A percentile compares a stretch with the other conserved stretches of the same genome.
Evolutionary conservation across 169 alveolate species (phyloP).

Genomic region (Plasmodium cynomolgi): DNA sequence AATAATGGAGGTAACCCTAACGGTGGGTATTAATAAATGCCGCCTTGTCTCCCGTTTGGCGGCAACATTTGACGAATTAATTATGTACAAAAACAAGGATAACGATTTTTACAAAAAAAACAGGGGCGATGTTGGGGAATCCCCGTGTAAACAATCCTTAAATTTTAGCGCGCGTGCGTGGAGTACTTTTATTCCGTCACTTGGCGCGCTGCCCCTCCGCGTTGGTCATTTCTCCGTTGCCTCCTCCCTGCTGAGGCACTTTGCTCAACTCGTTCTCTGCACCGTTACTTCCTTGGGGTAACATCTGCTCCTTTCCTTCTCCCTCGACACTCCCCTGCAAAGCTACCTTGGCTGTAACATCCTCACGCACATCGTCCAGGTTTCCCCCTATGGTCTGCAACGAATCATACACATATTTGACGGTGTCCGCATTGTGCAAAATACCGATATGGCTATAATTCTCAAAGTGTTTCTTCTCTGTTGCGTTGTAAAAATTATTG

Average conservation of each 20-base stretch:
- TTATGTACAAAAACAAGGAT: neutral
- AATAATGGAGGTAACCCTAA: neutral
- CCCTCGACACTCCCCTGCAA: neutral
- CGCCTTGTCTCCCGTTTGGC: neutral
- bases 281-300: neutral
- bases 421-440: neutral
- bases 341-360: neutral
- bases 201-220: neutral
- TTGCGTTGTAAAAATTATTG: conserved; percentile 6
- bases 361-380: neutral
- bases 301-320: neutral
- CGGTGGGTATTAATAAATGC: neutral
- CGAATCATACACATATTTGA: conserved; percentile 19
- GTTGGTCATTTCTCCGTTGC: neutral
- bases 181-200: neutral
- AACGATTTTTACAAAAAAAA: neutral
- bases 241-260: neutral
- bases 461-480: neutral
- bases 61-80: neutral
- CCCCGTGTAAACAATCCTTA: neutral
- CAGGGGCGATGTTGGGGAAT: no score
- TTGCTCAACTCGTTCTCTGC: neutral
- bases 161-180: neutral
- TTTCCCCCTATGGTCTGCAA: neutral
- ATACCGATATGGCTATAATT: conserved; percentile 20